Conservation (phyloP, 805 yeast genomes). For the Lipomyces spencermartinsiae region DNA sequence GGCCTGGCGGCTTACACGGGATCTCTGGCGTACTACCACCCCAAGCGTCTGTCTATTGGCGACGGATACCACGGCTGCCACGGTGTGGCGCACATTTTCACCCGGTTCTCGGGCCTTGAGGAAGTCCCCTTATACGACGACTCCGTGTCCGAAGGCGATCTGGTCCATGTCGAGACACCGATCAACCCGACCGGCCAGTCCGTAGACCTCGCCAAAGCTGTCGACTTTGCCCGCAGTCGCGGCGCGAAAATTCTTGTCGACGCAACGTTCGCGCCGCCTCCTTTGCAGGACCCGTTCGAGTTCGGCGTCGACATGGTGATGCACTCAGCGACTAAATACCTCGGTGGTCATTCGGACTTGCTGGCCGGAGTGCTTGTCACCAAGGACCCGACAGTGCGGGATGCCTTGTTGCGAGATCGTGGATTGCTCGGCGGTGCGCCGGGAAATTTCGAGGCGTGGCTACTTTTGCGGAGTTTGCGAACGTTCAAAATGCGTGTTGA, state of each 20-base stretch:
- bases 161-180: constrained; percentile 86
- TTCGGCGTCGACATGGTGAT: constrained; percentile 88
- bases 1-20: constrained; percentile 86
- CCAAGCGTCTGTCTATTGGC: constrained; percentile 75
- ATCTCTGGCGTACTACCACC: constrained; percentile 69
- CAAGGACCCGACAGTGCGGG: constrained; percentile 57
- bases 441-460: constrained; percentile 75
- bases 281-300: constrained; percentile 77
- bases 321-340: constrained; percentile 92
- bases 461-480: constrained; percentile 78
- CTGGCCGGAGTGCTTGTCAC: constrained; percentile 80
- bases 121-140: constrained; percentile 52
- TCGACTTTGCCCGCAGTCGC: constrained; percentile 71
- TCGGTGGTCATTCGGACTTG: constrained; percentile 95
- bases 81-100: constrained; percentile 67
- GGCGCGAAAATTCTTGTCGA: constrained; percentile 81
- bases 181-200: constrained; percentile 81
- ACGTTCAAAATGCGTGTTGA: constrained; percentile 75
- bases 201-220: constrained; percentile 66
- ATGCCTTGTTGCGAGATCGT: constrained; percentile 65
- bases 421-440: constrained; percentile 77
- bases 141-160: constrained; percentile 67
- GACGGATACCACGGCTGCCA: constrained; percentile 87
- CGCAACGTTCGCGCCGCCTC: constrained; percentile 94
- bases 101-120: constrained; percentile 64